phyloP scores from a whole-genome alignment of 2,329 filamentous ascomycete genomes.

The Fusarium temperatum region DNA sequence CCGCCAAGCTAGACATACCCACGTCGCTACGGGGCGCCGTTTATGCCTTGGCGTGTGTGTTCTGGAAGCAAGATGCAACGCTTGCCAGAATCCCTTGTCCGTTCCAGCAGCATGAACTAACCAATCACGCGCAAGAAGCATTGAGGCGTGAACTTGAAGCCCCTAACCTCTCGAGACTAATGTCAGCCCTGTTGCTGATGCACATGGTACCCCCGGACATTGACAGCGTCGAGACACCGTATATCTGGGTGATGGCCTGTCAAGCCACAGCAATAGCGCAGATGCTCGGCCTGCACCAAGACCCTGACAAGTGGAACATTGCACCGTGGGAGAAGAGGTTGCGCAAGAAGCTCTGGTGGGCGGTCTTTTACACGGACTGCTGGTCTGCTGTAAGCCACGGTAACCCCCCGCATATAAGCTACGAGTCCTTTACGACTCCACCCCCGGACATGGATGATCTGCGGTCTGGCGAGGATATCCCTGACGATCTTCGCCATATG shows the following conservation, averaged over 20 bases:
- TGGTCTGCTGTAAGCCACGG: slow-evolving; percentile 59
- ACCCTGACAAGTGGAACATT: slow-evolving; percentile 54
- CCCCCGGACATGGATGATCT: slow-evolving; percentile 53
- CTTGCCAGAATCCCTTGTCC: slow-evolving; percentile 44
- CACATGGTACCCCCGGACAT: slow-evolving; percentile 56
- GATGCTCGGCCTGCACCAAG: slow-evolving; percentile 57
- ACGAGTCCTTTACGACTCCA: slow-evolving; percentile 52
- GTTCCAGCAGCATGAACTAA: slow-evolving; percentile 53
- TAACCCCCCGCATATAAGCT: slow-evolving; percentile 56
- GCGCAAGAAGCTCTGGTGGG: slow-evolving; percentile 58
- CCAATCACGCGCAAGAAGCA: slow-evolving; percentile 53
- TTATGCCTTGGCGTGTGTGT: slow-evolving; percentile 55
- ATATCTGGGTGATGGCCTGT: slow-evolving; percentile 54
- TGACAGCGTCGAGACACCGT: slow-evolving; percentile 57
- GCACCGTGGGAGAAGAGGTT: slow-evolving; percentile 54
- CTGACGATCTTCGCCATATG: slow-evolving; percentile 45
- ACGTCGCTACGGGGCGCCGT: slow-evolving; percentile 56
- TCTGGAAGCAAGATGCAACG: slow-evolving; percentile 50
- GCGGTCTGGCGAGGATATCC: slow-evolving; percentile 54
- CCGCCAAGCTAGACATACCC: slow-evolving; percentile 51
- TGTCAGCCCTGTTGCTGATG: slow-evolving; percentile 56
- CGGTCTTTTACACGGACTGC: slow-evolving; percentile 52
- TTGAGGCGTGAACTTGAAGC: slow-evolving; percentile 57
- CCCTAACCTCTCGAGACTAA: slow-evolving; percentile 56
- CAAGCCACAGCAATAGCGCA: slow-evolving; percentile 56